Conservation (phyloP, 306 rosid species). For the Fagus crenata region DNA sequence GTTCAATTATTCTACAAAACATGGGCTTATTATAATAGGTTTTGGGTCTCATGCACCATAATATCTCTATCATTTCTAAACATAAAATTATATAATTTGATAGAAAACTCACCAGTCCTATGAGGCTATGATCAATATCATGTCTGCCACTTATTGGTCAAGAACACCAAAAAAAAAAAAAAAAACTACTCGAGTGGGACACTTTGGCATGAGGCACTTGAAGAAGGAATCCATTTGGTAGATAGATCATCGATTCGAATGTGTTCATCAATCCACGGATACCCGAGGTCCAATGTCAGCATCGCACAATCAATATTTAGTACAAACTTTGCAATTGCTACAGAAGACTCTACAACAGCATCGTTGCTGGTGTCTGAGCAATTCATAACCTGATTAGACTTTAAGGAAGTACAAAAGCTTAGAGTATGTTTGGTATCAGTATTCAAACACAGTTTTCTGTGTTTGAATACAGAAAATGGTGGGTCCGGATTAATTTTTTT, state of each 20-base stretch:
- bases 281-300: slow-evolving; percentile 66
- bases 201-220: slow-evolving; percentile 46
- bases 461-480: too few species aligned
- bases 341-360: slow-evolving; percentile 46
- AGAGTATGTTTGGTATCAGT: too few species aligned
- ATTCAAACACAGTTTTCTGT: too few species aligned
- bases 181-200: slow-evolving; percentile 26
- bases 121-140: too few species aligned
- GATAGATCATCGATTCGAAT: slow-evolving; percentile 74
- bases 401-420: slow-evolving; percentile 13
- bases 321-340: slow-evolving; percentile 33
- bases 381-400: slow-evolving; percentile 46
- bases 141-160: too few species aligned
- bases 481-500: too few species aligned
- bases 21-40: too few species aligned
- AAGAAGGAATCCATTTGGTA: slow-evolving; percentile 52
- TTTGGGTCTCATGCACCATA: too few species aligned
- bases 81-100: too few species aligned
- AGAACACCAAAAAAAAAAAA: slow-evolving; percentile 23
- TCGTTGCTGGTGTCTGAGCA: slow-evolving; percentile 52
- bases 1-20: too few species aligned
- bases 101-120: too few species aligned
- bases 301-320: slow-evolving; percentile 70
- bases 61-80: too few species aligned
- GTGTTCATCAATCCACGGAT: slow-evolving; percentile 89